phyloP scores from a whole-genome alignment of 768 basidiomycete species.

The Dentipellis fragilis region DNA sequence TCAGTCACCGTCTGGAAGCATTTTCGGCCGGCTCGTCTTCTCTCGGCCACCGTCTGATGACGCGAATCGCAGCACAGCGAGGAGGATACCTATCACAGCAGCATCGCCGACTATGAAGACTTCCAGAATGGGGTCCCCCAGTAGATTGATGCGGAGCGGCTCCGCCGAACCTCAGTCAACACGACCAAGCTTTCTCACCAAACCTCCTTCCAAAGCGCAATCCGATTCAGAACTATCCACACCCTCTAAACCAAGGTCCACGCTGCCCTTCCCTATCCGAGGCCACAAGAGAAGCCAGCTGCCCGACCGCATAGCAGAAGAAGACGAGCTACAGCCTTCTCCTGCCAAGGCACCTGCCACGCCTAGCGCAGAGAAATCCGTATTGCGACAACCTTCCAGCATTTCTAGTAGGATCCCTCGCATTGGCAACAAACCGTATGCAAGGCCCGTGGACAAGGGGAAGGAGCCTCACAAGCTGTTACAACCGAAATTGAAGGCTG shows the following conservation, averaged over 20 bases:
- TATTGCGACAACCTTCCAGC: constrained; percentile 19
- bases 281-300: not conserved
- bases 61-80: constrained; percentile 6
- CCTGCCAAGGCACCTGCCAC: constrained; percentile 2
- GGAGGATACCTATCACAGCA: not conserved
- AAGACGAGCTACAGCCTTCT: not conserved
- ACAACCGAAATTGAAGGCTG: not conserved
- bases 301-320: constrained; percentile 10
- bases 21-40: constrained; percentile 12
- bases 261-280: constrained; percentile 6
- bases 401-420: constrained; percentile 24
- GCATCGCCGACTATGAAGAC: not conserved
- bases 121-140: not conserved
- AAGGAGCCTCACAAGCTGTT: constrained; percentile 4
- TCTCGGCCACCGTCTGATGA: constrained; percentile 3
- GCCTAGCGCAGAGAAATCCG: constrained; percentile 9
- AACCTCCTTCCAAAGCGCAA: constrained; percentile 5
- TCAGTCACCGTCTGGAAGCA: not conserved
- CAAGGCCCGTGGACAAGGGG: constrained; percentile 13
- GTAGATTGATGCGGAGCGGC: constrained; percentile 6
- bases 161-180: constrained; percentile 10
- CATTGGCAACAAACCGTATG: constrained; percentile 24
- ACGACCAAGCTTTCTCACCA: not conserved
- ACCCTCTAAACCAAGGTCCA: constrained; percentile 2
- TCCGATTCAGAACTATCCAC: constrained; percentile 12